Base-by-base conservation (phyloP, 352 stramenopile genomes). In the Pythium phragmiticola region DNA sequence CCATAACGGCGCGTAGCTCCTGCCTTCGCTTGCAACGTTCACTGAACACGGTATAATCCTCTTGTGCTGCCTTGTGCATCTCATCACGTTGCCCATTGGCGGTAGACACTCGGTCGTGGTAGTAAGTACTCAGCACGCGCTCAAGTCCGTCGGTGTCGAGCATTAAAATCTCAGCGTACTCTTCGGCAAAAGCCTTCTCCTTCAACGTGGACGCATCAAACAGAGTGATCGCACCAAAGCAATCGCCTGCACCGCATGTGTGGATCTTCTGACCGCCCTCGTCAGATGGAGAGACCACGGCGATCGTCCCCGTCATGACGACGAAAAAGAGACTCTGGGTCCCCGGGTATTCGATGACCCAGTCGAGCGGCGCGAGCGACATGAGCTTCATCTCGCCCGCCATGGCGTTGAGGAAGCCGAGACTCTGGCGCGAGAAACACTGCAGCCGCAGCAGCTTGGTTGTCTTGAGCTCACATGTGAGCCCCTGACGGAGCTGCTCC, bases 141-240 rank as follows among this genome's bases (percentile, higher is more conserved):
- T 71, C 47, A 0, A 75, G 57, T 7, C 53, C 47, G 21, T 63
- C 41, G 4, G 42, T 33, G 14, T 61, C 16, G 2, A 75, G 21
- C 1, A 66, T n/a, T 1, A 75, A 41, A 9, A 67, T 34, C 43
- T 75, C 59, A 13, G 45, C 41, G 46, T 68, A 69, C 16, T 68
- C 67, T 54, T 75, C 68, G 7, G 68, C 68, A 65, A 75, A 75
- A 3, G 59, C 68, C 34, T 66, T 62, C 26, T 72, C 65, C 23
- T 62, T 62, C 9, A 72, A 19, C 13, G 49, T 28, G 1, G 46
- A 45, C 9, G 57, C n/a, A 19, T 72, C 55, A 47, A 72, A 75
- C 7, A 75, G 37, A 2, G 63, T 65, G 48, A 72, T 67, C 6
- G 65, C 64, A 36, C 68, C 68, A 46, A 75, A 69, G 13, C 55